These are phyloP conservation scores for Starmerella kuoi DNA, from an alignment of 805 yeast species.

Conservation along the genomic window DNA sequence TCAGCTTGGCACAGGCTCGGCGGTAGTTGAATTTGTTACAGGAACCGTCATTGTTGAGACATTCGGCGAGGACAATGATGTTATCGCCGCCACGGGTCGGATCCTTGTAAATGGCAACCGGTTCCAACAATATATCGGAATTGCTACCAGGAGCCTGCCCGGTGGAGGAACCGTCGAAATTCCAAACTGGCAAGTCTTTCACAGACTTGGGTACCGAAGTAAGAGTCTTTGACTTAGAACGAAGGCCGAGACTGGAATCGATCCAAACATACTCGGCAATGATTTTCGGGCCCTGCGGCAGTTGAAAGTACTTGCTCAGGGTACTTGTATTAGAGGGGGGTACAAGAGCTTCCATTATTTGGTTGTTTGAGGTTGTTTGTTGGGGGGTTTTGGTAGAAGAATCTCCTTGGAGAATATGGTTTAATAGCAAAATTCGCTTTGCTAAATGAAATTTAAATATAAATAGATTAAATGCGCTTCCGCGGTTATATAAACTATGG, in stretches of 20 bases:
- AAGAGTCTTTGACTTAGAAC: slow-evolving; percentile 91
- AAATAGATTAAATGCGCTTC: background rate
- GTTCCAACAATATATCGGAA: slow-evolving; percentile 89
- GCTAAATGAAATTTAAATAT: no score
- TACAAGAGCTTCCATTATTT: slow-evolving; percentile 20
- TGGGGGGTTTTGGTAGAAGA: background rate
- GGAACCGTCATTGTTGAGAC: slow-evolving; percentile 97
- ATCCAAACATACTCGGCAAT: slow-evolving; percentile 98
- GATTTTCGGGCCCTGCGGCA: slow-evolving; percentile 74
- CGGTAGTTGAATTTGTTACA: slow-evolving; percentile 98
- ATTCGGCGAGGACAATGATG: slow-evolving; percentile 86
- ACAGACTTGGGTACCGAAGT: slow-evolving; percentile 51
- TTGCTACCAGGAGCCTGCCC: slow-evolving; percentile 97
- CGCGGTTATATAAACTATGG: background rate
- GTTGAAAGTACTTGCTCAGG: slow-evolving; percentile 66
- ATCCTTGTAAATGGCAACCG: slow-evolving; percentile 89
- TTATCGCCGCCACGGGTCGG: slow-evolving; percentile 98
- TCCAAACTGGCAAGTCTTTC: slow-evolving; percentile 96
- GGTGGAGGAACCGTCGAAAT: slow-evolving; percentile 97
- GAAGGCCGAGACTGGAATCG: slow-evolving; percentile 78
- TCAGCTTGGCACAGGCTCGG: slow-evolving; percentile 88
- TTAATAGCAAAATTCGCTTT: background rate
- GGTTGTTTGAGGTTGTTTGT: no score
- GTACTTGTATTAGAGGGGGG: slow-evolving; percentile 48
- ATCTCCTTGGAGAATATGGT: background rate